Base-by-base conservation (phyloP, 305 asterid species). In the Ajuga reptans region DNA sequence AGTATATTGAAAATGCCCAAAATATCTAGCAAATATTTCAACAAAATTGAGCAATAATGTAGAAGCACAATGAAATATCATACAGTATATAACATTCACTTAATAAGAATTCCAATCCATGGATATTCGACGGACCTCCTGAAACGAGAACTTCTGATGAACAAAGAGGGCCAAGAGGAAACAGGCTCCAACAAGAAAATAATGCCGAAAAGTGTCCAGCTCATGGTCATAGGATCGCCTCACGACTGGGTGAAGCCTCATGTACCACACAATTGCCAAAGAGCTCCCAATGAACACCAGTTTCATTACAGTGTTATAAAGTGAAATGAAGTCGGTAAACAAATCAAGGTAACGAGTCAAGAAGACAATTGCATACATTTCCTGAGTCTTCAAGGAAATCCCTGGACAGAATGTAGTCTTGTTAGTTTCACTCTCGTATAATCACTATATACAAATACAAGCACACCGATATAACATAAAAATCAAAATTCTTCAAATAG, bases 1-100 rank as follows among this genome's bases (percentile, higher is more conserved):
- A 79, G 84, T 90, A 93, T 69, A 93, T 83, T 51, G 98, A 93
- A 71, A 93, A 90, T 52, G 95, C 88, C 98, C 98, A 93, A 47
- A 89, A 73, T 76, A 93, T 66, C 98, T 93, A 89, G 51, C 58
- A 72, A 70, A 65, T 12, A 16, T 5, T 42, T 50, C 18, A 14
- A 33, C 27, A 57, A 36, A 43, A 55, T 63, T 21, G 49, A 36
- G 37, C 27, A 17, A 42, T 24, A 68, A 7, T n/a, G 69, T 52
- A 67, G 4, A 60, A 56, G 42, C 57, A 66, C 10, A 12, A 33
- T 3, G 11, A 18, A 33, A 57, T 29, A 57, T 33, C 43, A 47
- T 64, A 52, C 41, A 6, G 2, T 3, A 31, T 31, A 31, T 31
- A 31, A 21, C 1, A 2, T 21, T 21, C 27, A 46, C 68, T 55